Conservation (phyloP, 805 yeast species). For the Ogataea wickerhamii region DNA sequence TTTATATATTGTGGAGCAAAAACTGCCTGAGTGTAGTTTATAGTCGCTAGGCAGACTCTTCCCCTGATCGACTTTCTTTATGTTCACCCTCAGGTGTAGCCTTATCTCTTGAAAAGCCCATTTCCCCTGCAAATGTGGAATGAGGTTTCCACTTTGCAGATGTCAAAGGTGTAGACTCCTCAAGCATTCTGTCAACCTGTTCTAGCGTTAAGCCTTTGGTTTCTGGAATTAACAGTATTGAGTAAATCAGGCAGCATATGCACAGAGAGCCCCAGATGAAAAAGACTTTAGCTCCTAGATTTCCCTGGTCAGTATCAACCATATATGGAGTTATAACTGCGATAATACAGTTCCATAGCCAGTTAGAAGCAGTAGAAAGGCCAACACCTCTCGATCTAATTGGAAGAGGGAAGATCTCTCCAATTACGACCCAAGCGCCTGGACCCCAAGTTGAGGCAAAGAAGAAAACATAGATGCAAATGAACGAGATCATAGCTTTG, state of each 20-base stretch:
- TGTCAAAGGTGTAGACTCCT: conserved; percentile 34
- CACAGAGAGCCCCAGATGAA: conserved; percentile 65
- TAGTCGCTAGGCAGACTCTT: conserved; percentile 13
- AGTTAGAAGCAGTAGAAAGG: conserved; percentile 70
- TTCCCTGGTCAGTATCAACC: conserved; percentile 60
- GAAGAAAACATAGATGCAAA: conserved; percentile 63
- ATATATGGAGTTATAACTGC: conserved; percentile 76
- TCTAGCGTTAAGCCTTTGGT: conserved; percentile 80
- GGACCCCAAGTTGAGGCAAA: conserved; percentile 89
- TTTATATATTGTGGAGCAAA: no score
- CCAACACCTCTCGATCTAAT: conserved; percentile 73
- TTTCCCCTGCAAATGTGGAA: conserved; percentile 28
- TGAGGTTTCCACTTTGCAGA: conserved; percentile 36
- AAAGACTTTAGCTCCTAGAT: conserved; percentile 61
- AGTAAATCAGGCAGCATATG: conserved; percentile 52
- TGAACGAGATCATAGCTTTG: conserved; percentile 37
- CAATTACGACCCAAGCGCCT: conserved; percentile 63
- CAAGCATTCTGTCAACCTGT: conserved; percentile 59
- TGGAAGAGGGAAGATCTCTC: conserved; percentile 66
- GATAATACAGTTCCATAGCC: conserved; percentile 74
- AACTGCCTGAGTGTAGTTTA: no score
- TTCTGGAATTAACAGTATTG: conserved; percentile 69
- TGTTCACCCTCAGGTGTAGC: conserved; percentile 12
- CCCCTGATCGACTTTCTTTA: conserved; percentile 17
- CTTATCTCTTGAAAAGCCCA: conserved; percentile 26